Base-by-base conservation (phyloP, 208 protist species). In the Acanthamoeba quina region DNA sequence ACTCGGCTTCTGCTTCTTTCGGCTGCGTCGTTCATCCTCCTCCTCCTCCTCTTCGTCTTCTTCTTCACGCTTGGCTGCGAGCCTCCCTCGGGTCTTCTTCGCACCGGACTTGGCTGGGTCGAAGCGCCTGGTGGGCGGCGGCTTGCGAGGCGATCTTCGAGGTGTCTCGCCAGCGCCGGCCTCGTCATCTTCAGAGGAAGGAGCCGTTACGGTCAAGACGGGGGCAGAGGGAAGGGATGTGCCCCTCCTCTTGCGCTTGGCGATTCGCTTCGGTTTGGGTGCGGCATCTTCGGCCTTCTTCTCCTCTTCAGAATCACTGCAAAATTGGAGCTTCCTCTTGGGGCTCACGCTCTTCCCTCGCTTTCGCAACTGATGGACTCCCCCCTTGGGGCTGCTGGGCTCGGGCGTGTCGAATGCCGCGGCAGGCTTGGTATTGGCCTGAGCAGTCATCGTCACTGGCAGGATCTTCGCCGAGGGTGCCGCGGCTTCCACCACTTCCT, bases 341-440 rank as follows among this genome's bases (percentile, higher is more conserved):
- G 76, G 76, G 47, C 76, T 85, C 17, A 85, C 76, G 76, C 76
- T 85, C 47, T 85, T 85, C 13, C 76, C 76, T 17, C 76, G 37
- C 47, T 37, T 85, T 29, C 34, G 70, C 41, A 26, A 7, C 44
- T 83, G 68, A 47, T 52, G 26, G 31, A 26, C 62, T 15, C 62
- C n/a, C 62, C 21, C 26, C 62, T 68, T 68, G 62, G 62, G 62
- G 37, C 34, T 24, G 44, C 31, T 58, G 47, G 76, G 76, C 76
- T 85, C 47, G 26, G 76, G 76, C 37, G 76, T 85, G 26, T 85
- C 76, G 26, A 85, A 85, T 29, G 76, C 47, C 47, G 47, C 44
- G 74, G 31, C 56, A 60, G 56, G 56, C 56, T 60, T 60, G 56
- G 56, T 24, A 26, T 83, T 21, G 44, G 24, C 41, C 26, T 76